These are phyloP conservation scores for Dioscorea zingiberensis DNA, from an alignment of 106 monocot genomes.

Conservation along the genomic window DNA sequence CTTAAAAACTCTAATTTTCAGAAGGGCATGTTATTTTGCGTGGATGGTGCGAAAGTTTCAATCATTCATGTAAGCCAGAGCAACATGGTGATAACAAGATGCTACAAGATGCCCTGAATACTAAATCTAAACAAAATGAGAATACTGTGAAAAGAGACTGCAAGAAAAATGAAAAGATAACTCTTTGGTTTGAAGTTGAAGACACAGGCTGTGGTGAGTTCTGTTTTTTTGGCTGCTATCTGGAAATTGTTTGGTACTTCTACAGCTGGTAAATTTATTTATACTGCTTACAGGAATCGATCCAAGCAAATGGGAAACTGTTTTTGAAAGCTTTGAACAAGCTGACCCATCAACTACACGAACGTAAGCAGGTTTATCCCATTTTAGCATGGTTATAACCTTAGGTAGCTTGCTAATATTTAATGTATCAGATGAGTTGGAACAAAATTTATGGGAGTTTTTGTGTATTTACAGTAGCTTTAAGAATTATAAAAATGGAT, in stretches of 20 bases:
- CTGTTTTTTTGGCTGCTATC: not conserved
- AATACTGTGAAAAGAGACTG: constrained; percentile 5
- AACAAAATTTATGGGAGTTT: no score
- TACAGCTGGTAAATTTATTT: not conserved
- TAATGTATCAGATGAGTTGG: no score
- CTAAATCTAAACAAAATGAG: constrained; percentile 12
- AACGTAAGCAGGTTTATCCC: constrained; percentile 28
- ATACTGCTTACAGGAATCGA: constrained; percentile 32
- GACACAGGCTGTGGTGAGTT: constrained; percentile 55
- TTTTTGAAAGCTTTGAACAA: constrained; percentile 69
- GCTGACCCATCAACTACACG: constrained; percentile 63
- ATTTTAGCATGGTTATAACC: constrained; percentile 3
- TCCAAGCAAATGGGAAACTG: constrained; percentile 59
- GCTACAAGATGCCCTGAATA: constrained; percentile 1
- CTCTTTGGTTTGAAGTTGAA: constrained; percentile 59
- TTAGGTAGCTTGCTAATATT: not conserved
- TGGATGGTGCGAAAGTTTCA: constrained; percentile 37
- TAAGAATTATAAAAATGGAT: no score
- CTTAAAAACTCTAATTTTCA: constrained; percentile 4
- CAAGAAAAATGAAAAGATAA: constrained; percentile 22
- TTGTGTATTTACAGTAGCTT: no score
- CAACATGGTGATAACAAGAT: not conserved
- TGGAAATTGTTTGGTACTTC: not conserved
- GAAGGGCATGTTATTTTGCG: constrained; percentile 53
- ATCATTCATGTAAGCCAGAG: constrained; percentile 2